Evolutionary conservation across 1,284 basidiomycete genomes (phyloP).

Genomic region (Apiotrichum gamsii): DNA sequence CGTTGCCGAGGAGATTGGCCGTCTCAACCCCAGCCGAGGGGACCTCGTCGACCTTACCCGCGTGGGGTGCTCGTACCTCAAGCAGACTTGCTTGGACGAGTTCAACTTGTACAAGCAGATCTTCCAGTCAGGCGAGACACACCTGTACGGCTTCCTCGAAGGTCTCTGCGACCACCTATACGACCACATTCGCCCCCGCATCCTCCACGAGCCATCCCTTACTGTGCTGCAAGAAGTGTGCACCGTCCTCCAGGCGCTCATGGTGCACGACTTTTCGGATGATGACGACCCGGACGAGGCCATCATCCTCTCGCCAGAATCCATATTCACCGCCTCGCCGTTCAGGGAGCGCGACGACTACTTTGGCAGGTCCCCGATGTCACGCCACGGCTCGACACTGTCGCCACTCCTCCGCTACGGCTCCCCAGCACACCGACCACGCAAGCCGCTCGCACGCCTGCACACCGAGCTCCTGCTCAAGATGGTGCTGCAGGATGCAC

Average conservation of each 20-base stretch:
- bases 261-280: slow-evolving; percentile 64
- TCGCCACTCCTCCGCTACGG: not conserved
- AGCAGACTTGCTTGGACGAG: slow-evolving; percentile 80
- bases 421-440: not conserved
- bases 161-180: slow-evolving; percentile 85
- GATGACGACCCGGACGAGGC: slow-evolving; percentile 24
- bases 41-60: slow-evolving; percentile 83
- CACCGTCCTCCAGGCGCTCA: slow-evolving; percentile 84
- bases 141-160: slow-evolving; percentile 79
- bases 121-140: slow-evolving; percentile 75
- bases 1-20: slow-evolving; percentile 70
- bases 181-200: slow-evolving; percentile 84
- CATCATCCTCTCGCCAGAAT: slow-evolving; percentile 19
- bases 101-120: slow-evolving; percentile 76
- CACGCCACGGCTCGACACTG: too few species aligned
- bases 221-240: slow-evolving; percentile 84
- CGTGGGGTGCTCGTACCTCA: slow-evolving; percentile 80
- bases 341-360: slow-evolving; percentile 18
- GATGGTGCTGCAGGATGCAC: slow-evolving; percentile 87
- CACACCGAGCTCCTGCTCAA: slow-evolving; percentile 68
- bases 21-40: slow-evolving; percentile 66
- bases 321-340: slow-evolving; percentile 12
- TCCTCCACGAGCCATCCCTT: slow-evolving; percentile 80
- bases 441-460: slow-evolving; percentile 53
- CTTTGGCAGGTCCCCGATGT: slow-evolving; percentile 3